These are phyloP conservation scores for Osmanthus fragrans DNA, from an alignment of 257 asterid genomes.

Conservation along the genomic window DNA sequence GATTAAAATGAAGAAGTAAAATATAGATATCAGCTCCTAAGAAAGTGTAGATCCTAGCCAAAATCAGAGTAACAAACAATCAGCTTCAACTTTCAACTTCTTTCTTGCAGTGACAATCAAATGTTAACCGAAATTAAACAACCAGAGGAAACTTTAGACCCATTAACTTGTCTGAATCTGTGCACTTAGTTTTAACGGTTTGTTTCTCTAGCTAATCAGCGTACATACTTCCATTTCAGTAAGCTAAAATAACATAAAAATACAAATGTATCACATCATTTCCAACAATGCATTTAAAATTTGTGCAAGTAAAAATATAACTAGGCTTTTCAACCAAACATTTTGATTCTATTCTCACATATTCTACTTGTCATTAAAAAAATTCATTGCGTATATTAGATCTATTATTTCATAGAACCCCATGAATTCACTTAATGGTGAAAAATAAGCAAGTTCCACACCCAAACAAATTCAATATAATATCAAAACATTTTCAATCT, in stretches of 20 bases:
- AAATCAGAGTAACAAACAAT: constrained; percentile 14
- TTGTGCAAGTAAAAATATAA: not conserved
- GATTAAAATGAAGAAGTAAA: not conserved
- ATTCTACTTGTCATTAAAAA: not conserved
- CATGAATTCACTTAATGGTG: not conserved
- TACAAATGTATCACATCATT: not conserved
- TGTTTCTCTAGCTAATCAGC: not conserved
- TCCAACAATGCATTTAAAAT: not conserved
- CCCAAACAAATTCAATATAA: not conserved
- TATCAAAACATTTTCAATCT: not conserved
- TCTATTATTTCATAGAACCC: not conserved
- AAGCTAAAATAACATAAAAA: not conserved
- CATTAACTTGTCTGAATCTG: not conserved
- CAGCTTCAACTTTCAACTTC: constrained; percentile 16
- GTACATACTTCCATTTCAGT: not conserved
- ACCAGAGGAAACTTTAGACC: not conserved
- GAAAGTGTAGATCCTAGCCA: not conserved
- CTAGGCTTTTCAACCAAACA: not conserved
- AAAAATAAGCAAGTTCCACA: not conserved
- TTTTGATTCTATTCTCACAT: not conserved
- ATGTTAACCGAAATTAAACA: not conserved
- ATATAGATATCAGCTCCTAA: not conserved
- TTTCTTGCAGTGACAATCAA: constrained; percentile 5
- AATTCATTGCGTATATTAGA: not conserved
- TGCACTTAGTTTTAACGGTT: not conserved